Evolutionary conservation across 2,329 filamentous ascomycete genomes (phyloP).

Genomic region (Anthostomella pinea): DNA sequence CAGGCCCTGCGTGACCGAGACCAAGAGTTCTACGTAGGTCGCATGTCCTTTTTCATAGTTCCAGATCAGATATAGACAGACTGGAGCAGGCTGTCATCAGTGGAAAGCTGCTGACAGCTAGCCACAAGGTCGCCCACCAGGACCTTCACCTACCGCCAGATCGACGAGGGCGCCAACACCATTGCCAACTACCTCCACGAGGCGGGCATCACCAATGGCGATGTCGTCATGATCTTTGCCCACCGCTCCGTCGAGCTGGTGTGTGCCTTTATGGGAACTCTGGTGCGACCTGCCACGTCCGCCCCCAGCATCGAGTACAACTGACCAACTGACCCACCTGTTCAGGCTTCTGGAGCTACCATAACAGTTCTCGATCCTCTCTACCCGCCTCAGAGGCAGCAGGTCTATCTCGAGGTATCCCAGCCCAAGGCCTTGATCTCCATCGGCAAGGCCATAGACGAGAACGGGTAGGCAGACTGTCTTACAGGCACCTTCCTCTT

Average conservation of each 20-base stretch:
- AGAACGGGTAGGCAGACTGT: conserved; percentile 51
- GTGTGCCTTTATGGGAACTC: conserved; percentile 72
- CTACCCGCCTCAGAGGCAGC: conserved; percentile 78
- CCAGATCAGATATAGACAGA: no score
- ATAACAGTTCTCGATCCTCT: conserved; percentile 72
- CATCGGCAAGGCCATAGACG: conserved; percentile 70
- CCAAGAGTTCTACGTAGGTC: conserved; percentile 33
- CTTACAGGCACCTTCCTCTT: conserved; percentile 1
- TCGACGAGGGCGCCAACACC: conserved; percentile 78
- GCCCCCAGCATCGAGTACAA: conserved; percentile 41
- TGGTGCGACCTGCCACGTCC: conserved; percentile 35
- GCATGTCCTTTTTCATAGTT: background rate
- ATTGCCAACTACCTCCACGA: conserved; percentile 76
- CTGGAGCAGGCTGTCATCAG: no score
- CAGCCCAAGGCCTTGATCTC: conserved; percentile 69
- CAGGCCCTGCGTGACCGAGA: conserved; percentile 48
- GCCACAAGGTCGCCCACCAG: conserved; percentile 52
- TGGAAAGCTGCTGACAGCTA: conserved; percentile 2
- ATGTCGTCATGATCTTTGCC: conserved; percentile 92
- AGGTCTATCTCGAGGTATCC: conserved; percentile 76
- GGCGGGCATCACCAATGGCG: conserved; percentile 70
- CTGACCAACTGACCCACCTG: conserved; percentile 15
- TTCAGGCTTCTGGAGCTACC: conserved; percentile 52
- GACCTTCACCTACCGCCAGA: conserved; percentile 79
- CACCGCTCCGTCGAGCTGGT: conserved; percentile 71